Base-by-base conservation (phyloP, 352 stramenopile genomes). In the Globisporangium irregulare region DNA sequence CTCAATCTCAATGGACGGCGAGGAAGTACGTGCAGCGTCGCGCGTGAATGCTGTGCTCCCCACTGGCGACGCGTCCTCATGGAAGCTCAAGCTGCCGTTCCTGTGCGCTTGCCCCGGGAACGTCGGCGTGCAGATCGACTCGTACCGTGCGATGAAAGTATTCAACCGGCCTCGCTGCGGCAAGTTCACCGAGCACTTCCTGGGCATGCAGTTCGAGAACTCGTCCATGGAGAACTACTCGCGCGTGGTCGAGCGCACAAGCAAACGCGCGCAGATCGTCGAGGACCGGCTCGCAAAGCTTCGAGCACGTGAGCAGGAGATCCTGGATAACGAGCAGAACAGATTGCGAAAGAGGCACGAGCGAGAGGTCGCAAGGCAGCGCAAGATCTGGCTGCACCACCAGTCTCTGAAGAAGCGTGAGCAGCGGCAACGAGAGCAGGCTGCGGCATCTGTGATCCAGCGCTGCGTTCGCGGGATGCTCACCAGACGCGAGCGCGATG, bases 51-150 rank as follows among this genome's bases (percentile, higher is more conserved):
- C 55, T 7, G 51, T n/a, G 38, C n/a, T 34, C 3, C 43, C 36
- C 25, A 25, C 22, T 18, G 14, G 51, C 2, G 41, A 20, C n/a
- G 24, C 20, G 10, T 22, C 18, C 4, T 25, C 34, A 7, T 73
- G 72, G 72, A 58, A 25, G 24, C 62, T 73, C 15, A 85, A 83
- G 48, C 74, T 90, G 25, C 84, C 81, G 54, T 36, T 89, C 48
- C 51, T 92, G 20, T 73, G 68, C 32, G 87, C 84, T 29, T 80
- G 82, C 14, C 80, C 84, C 32, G 82, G 84, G 32, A 94, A 93
- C 63, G 79, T 94, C 22, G 84, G 87, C 48, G 79, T 93, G 20
- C 84, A 91, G 73, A 90, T 94, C 64, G 83, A 92, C 61, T 69
- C 87, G 48, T 88, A 87, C 50, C 84, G 87, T 8, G 64, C 71